phyloP scores from a whole-genome alignment of 2,329 filamentous ascomycete species.

The Penicillium sp. region DNA sequence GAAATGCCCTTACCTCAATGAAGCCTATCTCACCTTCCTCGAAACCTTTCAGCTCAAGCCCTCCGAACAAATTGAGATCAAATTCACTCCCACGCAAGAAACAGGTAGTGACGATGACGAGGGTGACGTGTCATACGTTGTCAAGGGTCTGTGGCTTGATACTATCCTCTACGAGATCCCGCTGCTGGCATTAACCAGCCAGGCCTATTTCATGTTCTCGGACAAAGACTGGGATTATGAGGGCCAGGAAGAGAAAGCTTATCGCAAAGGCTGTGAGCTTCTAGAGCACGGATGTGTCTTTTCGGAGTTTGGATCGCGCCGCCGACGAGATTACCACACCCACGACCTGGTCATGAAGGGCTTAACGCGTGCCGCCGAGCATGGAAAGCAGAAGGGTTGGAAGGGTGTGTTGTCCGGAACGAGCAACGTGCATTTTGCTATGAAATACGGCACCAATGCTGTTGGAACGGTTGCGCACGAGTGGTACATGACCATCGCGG shows the following conservation, averaged over 20 bases:
- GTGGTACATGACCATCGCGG: conserved; percentile 99
- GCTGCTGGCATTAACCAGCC: conserved; percentile 83
- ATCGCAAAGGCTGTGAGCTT: conserved; percentile 72
- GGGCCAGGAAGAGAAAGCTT: conserved; percentile 81
- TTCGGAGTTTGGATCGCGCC: conserved; percentile 89
- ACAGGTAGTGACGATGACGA: conserved; percentile 63
- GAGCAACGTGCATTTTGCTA: conserved; percentile 95
- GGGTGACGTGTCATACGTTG: conserved; percentile 73
- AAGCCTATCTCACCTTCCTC: conserved; percentile 77
- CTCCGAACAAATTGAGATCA: conserved; percentile 71
- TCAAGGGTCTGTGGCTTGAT: conserved; percentile 84
- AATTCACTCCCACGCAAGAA: conserved; percentile 58
- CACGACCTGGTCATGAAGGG: conserved; percentile 90
- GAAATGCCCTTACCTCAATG: conserved; percentile 75
- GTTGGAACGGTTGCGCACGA: conserved; percentile 93
- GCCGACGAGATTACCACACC: conserved; percentile 89
- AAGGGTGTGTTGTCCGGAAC: conserved; percentile 78
- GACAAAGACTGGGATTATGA: conserved; percentile 89
- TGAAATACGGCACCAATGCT: conserved; percentile 81
- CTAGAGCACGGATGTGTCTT: conserved; percentile 81
- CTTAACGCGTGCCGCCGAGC: conserved; percentile 72
- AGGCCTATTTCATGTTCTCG: conserved; percentile 96
- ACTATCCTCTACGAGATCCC: conserved; percentile 98
- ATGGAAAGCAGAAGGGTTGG: conserved; percentile 63
- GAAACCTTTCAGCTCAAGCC: conserved; percentile 78